A percentile compares a stretch with the other conserved stretches of the same genome.
phyloP scores from a whole-genome alignment of 768 basidiomycete species.

The Agaricus bisporus region DNA sequence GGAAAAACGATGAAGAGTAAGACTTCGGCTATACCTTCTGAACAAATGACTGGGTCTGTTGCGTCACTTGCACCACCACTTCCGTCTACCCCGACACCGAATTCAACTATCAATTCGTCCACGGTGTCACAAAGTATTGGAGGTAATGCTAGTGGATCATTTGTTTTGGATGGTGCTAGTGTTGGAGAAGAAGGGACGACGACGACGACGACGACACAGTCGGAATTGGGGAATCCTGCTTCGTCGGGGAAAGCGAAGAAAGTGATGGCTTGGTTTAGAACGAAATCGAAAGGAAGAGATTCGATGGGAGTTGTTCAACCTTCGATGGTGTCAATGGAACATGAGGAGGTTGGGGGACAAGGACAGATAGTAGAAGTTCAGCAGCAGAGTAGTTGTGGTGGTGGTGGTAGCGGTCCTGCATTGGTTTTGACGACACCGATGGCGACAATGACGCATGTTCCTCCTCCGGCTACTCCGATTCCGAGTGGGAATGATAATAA shows the following conservation, averaged over 20 bases:
- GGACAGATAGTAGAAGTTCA: constrained; percentile 12
- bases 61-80: constrained; percentile 7
- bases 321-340: background rate
- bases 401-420: constrained; percentile 8
- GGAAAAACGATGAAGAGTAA: constrained; percentile 31
- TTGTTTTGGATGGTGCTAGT: constrained; percentile 10
- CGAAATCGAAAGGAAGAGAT: constrained; percentile 51
- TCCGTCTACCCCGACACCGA: background rate
- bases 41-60: background rate
- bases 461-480: background rate
- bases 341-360: background rate
- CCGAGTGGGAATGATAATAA: too few relatives aligned
- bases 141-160: background rate
- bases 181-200: constrained; percentile 9
- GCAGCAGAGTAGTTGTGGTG: too few relatives aligned
- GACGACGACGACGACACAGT: too few relatives aligned
- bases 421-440: constrained; percentile 26
- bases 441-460: constrained; percentile 12
- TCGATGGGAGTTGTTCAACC: constrained; percentile 19
- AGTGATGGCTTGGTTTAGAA: constrained; percentile 99
- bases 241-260: constrained; percentile 87
- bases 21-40: constrained; percentile 21
- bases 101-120: background rate
- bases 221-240: constrained; percentile 43
- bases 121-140: background rate